These are phyloP conservation scores for Croton laevigatus DNA, from an alignment of 441 rosid genomes.

Conservation along the genomic window DNA sequence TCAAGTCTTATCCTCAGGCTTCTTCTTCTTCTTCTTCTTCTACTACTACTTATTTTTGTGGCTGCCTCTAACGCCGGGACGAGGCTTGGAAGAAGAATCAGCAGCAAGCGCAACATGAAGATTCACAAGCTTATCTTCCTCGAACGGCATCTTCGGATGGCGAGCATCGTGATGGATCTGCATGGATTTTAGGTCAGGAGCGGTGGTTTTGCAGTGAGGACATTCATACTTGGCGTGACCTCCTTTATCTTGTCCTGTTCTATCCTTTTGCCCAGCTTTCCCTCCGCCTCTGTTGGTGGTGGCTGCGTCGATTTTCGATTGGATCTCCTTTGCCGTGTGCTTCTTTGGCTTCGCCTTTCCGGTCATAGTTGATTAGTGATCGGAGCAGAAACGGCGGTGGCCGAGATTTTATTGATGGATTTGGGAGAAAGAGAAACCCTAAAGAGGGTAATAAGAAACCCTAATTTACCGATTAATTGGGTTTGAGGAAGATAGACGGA, in stretches of 20 bases:
- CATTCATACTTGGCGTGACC: conserved; percentile 97
- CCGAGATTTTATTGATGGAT: too few species aligned
- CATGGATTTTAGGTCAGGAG: conserved; percentile 83
- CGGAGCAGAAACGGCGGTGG: background rate
- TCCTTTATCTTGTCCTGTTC: conserved; percentile 80
- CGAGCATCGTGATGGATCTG: conserved; percentile 94
- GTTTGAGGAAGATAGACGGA: background rate
- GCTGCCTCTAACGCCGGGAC: conserved; percentile 70
- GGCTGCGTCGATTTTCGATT: conserved; percentile 77
- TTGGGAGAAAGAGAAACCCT: conserved; percentile 12
- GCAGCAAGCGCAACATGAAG: conserved; percentile 36
- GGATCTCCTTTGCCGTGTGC: conserved; percentile 97
- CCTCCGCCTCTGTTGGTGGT: conserved; percentile 93
- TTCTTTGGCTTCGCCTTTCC: conserved; percentile 99
- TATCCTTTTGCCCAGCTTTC: conserved; percentile 69
- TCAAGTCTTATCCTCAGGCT: background rate
- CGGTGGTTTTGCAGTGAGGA: conserved; percentile 82
- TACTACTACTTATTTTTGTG: conserved; percentile 27
- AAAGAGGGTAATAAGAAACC: background rate
- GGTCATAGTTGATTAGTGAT: conserved; percentile 46
- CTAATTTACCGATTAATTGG: background rate
- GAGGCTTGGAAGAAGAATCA: conserved; percentile 31
- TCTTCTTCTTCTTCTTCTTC: conserved; percentile 11
- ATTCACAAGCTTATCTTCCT: conserved; percentile 60
- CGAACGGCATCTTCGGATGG: conserved; percentile 82